Evolutionary conservation across 495 filamentous ascomycete genomes (phyloP).

Genomic region (Ramalina intermedia): DNA sequence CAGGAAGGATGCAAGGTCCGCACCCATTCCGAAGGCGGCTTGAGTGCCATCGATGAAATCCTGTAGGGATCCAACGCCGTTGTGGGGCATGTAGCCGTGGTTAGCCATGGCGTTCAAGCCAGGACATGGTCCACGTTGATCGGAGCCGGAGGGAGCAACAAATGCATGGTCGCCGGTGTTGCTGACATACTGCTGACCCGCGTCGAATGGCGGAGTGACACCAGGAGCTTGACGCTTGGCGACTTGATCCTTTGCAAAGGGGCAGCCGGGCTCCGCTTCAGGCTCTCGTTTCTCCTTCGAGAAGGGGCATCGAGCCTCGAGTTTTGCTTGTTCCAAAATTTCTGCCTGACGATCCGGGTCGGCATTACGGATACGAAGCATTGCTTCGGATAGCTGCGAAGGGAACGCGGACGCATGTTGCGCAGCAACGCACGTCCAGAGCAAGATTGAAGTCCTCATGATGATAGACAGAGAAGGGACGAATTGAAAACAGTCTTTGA

Average conservation of each 20-base stretch:
- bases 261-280: no score
- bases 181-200: conserved; percentile 17
- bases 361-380: background rate
- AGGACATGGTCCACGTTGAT: conserved; percentile 26
- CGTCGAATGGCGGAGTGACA: conserved; percentile 20
- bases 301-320: conserved; percentile 2
- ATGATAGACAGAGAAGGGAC: no score
- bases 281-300: no score
- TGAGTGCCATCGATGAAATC: conserved; percentile 5
- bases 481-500: no score
- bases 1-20: conserved; percentile 1
- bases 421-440: background rate
- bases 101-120: conserved; percentile 44
- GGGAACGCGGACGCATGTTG: conserved; percentile 2
- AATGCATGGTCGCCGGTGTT: conserved; percentile 16
- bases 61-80: conserved; percentile 25
- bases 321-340: no score
- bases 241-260: background rate
- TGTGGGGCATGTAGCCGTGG: conserved; percentile 39
- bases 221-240: conserved; percentile 13
- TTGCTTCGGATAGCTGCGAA: background rate
- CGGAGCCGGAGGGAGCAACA: conserved; percentile 14
- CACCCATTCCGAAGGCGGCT: conserved; percentile 11
- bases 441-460: no score
- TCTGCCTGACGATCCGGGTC: background rate